Evolutionary conservation across 106 monocot genomes (phyloP).

Genomic region (Ottelia alismoides): DNA sequence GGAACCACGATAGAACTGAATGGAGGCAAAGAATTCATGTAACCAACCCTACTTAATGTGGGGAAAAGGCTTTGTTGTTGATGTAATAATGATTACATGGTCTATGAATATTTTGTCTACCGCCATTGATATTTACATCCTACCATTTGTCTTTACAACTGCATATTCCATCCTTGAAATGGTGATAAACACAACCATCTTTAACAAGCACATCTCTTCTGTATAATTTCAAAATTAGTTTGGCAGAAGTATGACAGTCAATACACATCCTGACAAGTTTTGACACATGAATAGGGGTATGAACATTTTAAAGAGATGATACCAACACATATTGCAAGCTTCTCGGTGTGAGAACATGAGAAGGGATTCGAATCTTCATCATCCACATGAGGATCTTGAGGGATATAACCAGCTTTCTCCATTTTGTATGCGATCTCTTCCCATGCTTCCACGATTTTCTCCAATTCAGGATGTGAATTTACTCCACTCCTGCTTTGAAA

Average conservation of each 20-base stretch:
- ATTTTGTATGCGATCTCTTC: conserved; percentile 27
- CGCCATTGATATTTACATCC: too few species aligned
- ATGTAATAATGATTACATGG: too few species aligned
- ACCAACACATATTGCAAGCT: conserved; percentile 47
- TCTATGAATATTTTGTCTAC: too few species aligned
- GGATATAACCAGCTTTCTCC: conserved; percentile 21
- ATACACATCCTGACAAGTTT: conserved; percentile 51
- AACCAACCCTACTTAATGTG: too few species aligned
- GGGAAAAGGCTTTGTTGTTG: too few species aligned
- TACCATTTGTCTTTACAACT: conserved; percentile 54
- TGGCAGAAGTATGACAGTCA: conserved; percentile 48
- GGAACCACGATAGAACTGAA: too few species aligned
- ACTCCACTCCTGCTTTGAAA: conserved; percentile 56
- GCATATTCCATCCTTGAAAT: conserved; percentile 32
- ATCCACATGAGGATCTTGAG: conserved; percentile 25
- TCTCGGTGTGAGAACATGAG: conserved; percentile 54
- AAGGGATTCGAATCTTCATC: conserved; percentile 31
- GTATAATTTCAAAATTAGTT: conserved; percentile 29
- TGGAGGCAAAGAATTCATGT: too few species aligned
- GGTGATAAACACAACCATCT: conserved; percentile 46
- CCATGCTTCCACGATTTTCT: conserved; percentile 27
- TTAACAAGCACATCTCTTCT: conserved; percentile 28
- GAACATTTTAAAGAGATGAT: conserved; percentile 23
- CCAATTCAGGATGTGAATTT: conserved; percentile 27
- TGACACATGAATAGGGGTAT: conserved; percentile 25